These are phyloP conservation scores for Proliferodiscus dingleyae DNA, from an alignment of 2,329 filamentous ascomycete genomes.

Conservation along the genomic window DNA sequence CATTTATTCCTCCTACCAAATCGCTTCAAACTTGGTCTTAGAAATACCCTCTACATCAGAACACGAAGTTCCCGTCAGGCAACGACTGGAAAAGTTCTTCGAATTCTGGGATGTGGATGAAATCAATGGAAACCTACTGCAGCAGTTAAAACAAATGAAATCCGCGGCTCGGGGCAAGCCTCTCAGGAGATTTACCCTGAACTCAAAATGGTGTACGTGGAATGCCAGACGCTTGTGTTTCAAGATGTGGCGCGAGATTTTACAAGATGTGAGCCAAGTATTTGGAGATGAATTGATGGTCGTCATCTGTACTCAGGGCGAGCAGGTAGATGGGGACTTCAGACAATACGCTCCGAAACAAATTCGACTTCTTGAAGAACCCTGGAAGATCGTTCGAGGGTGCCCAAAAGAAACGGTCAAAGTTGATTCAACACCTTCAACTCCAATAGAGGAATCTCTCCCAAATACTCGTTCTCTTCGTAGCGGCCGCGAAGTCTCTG, in stretches of 20 bases:
- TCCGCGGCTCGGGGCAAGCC: background rate
- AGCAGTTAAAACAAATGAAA: background rate
- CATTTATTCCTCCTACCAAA: background rate
- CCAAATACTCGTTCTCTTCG: too few relatives aligned
- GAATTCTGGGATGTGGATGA: background rate
- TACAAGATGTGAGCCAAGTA: conserved; percentile 5
- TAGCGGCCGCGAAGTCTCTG: too few relatives aligned
- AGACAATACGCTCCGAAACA: background rate
- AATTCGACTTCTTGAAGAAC: conserved; percentile 1
- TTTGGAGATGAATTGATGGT: conserved; percentile 6
- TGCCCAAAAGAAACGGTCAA: background rate
- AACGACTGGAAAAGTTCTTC: background rate
- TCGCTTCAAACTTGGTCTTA: background rate
- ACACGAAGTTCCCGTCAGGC: too few relatives aligned
- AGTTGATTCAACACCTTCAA: too few relatives aligned
- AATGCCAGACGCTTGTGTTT: background rate
- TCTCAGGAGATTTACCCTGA: background rate
- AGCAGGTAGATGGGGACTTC: conserved; percentile 2
- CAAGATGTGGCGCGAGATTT: conserved; percentile 1
- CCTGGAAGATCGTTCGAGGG: background rate
- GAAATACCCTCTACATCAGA: background rate
- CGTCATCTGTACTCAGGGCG: conserved; percentile 1
- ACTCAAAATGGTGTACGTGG: background rate
- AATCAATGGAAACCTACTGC: background rate
- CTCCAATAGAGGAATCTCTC: too few relatives aligned